Base-by-base conservation (phyloP, 768 basidiomycete species). In the Holtermannia corniformis region DNA sequence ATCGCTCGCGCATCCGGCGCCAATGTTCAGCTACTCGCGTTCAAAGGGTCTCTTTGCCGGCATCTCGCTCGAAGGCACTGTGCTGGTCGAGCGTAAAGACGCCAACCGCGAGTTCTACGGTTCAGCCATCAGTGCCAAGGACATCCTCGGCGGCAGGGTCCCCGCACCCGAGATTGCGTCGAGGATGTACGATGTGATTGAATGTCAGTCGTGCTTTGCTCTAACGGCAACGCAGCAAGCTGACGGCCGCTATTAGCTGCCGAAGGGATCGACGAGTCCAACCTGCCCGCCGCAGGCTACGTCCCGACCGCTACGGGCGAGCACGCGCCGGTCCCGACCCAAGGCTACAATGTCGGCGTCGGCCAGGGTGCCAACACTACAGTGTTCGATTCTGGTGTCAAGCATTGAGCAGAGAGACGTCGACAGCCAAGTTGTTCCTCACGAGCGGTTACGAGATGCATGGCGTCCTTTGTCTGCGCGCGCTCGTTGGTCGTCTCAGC, bases 91-190 rank as follows among this genome's bases (percentile, higher is more conserved):
- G 73, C 80, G 93, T 61, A 95, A 90, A 72, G 92, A 96, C 70
- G 86, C 93, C 47, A 96, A 97, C 70, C 82, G 85, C 47, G 90
- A 91, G 22, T 99, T 97, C 75, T 96, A 97, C 61, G 93, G 93
- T 2, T 90, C 89, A 2, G 77, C 82, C 1, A 81, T 96, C 3
- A 86, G 91, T 4, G 88, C 90, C 0, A 78, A 79, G 54, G 91
- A 93, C 65, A 92, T 99, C 63, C 81, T 99, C 41, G 81, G 86
- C 48, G 93, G 93, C 32, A 83, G 84, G 19, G 92, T 97, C 1
- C 95, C 93, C 3, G 87, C 93, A n/a, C 93, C 95, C 0, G 93
- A 97, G 74, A 88, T 93, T 52, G 91, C 91, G 1, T 87, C 86
- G 26, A 79, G 79, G 58, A 71, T 96, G 59, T 97, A 97, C 73